Evolutionary conservation across 2,329 filamentous ascomycete species (phyloP).

Genomic region (Waltergamsia citrina): DNA sequence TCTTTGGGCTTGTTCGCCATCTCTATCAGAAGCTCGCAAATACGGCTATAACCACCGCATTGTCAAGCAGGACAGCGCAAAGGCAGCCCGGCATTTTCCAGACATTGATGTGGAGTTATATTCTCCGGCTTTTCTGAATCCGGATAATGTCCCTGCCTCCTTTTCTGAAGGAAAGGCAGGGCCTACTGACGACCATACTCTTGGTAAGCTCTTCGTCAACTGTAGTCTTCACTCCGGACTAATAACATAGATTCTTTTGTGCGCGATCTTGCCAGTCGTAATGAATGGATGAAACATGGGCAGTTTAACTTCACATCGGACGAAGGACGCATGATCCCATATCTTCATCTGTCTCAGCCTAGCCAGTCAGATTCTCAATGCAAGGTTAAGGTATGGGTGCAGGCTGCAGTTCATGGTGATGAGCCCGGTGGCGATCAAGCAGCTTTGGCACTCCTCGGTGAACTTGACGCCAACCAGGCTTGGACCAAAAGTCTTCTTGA

Average conservation of each 20-base stretch:
- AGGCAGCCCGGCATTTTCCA: constrained; percentile 3
- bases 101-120: constrained; percentile 8
- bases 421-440: constrained; percentile 20
- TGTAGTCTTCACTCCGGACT: too few relatives aligned
- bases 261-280: constrained; percentile 6
- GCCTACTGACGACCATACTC: constrained; percentile 7
- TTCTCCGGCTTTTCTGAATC: constrained; percentile 8
- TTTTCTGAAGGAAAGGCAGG: constrained; percentile 9
- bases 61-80: constrained; percentile 5
- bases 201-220: constrained; percentile 6
- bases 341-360: constrained; percentile 8
- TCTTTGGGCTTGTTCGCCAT: constrained; percentile 6
- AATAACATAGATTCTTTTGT: constrained; percentile 7
- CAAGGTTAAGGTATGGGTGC: too few relatives aligned
- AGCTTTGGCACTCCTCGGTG: constrained; percentile 16
- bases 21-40: constrained; percentile 4
- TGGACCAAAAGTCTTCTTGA: constrained; percentile 17
- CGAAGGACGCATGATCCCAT: constrained; percentile 9
- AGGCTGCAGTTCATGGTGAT: too few relatives aligned
- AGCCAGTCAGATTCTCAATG: too few relatives aligned
- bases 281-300: constrained; percentile 9
- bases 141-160: constrained; percentile 6
- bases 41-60: constrained; percentile 9
- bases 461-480: constrained; percentile 15
- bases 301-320: constrained; percentile 10